Evolutionary conservation across 495 filamentous ascomycete species (phyloP).

Genomic region (Xylaria longipes): DNA sequence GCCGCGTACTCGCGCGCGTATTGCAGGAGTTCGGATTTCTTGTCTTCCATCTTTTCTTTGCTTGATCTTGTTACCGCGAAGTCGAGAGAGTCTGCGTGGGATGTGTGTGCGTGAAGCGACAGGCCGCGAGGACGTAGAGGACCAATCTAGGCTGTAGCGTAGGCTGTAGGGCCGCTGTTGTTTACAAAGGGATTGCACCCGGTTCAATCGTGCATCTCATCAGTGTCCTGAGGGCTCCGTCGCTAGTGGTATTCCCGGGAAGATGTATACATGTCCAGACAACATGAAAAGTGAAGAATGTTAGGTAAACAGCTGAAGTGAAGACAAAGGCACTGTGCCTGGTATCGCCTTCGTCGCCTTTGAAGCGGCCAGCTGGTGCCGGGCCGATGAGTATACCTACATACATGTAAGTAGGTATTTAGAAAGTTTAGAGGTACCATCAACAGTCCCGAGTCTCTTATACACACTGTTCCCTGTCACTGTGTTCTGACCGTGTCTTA

Average conservation of each 20-base stretch:
- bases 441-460: no score
- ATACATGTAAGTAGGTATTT: no score
- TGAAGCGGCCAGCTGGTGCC: not conserved
- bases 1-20: conserved; percentile 51
- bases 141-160: not conserved
- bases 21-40: conserved; percentile 46
- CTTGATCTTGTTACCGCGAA: not conserved
- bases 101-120: not conserved
- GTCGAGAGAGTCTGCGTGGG: not conserved
- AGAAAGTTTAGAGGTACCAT: no score
- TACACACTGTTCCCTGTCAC: no score
- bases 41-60: conserved; percentile 24
- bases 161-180: not conserved
- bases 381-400: conserved; percentile 10
- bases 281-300: not conserved
- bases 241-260: not conserved
- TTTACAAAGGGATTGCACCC: not conserved
- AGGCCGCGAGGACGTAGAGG: not conserved
- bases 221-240: not conserved
- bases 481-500: no score
- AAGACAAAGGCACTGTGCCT: no score
- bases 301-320: not conserved
- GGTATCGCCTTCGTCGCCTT: not conserved
- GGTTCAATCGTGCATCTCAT: not conserved
- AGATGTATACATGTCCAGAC: not conserved